A percentile compares a stretch with the other conserved stretches of the same genome.
Evolutionary conservation across 371 early-diverging fungal genomes (phyloP).

Genomic region (Caulochytrium protostelioides): DNA sequence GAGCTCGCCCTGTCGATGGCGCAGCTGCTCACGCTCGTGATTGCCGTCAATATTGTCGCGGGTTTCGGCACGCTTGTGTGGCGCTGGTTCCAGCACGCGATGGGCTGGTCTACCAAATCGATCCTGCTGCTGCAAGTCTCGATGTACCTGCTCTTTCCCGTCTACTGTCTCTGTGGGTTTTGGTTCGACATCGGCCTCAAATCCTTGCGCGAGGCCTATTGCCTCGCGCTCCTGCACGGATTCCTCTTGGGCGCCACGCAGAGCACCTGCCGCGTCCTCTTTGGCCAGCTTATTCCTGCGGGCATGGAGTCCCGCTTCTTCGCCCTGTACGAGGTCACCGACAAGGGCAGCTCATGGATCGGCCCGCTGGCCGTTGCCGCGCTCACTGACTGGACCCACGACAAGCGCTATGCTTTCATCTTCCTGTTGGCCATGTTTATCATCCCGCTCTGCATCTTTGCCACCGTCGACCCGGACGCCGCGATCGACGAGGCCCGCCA

Average conservation of each 20-base stretch:
- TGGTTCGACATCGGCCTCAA: constrained; percentile 20
- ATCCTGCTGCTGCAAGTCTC: constrained; percentile 10
- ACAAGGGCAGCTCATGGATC: constrained; percentile 39
- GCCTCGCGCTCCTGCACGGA: constrained; percentile 23
- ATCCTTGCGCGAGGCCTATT: constrained; percentile 19
- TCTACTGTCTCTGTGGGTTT: constrained; percentile 35
- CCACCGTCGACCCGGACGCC: constrained; percentile 20
- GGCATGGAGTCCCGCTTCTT: constrained; percentile 9
- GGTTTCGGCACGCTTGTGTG: constrained; percentile 28
- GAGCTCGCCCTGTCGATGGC: constrained; percentile 4
- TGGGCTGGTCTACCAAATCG: constrained; percentile 8
- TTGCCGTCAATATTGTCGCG: constrained; percentile 21
- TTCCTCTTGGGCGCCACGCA: constrained; percentile 31
- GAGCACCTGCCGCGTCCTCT: constrained; percentile 22
- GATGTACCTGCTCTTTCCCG: constrained; percentile 17
- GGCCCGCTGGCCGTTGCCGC: constrained; percentile 36
- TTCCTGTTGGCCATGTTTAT: constrained; percentile 23
- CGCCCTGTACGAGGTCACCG: constrained; percentile 26
- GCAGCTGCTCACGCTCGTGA: constrained; percentile 6
- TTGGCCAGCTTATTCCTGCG: constrained; percentile 4
- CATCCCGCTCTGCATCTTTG: constrained; percentile 16
- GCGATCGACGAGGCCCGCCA: constrained; percentile 22
- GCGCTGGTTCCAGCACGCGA: constrained; percentile 15
- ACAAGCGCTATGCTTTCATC: constrained; percentile 5
- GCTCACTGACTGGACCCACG: constrained; percentile 18